Evolutionary conservation across 2,329 filamentous ascomycete species (phyloP), one percentile per base, ranked within the genome.

Genomic region (Fusarium austroafricanum): DNA sequence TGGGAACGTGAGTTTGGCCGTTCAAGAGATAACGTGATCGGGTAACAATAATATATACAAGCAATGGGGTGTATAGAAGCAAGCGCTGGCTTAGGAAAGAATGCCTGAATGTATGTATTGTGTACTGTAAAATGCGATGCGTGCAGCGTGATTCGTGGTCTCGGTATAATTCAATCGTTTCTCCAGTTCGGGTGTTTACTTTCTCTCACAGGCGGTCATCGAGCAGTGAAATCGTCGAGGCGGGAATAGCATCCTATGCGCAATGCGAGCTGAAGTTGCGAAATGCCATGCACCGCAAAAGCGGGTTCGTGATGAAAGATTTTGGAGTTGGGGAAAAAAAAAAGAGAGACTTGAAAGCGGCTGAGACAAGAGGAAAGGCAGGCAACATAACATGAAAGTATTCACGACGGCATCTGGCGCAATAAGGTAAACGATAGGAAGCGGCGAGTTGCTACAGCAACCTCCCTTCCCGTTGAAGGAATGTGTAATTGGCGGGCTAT

Each of bases 181-280:
- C 17, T 50, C 47, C 45, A 43, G 51, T 55, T 43, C 17, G 62
- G 39, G 55, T 74, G 72, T 74, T 74, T 74, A 74, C 68, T 73
- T 74, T 71, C 72, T 73, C 68, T 74, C 67, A 53, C 70, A 54
- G 31, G 28, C 49, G 70, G 70, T 74, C 71, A 73, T 74, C 60
- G 68, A 74, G 72, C 52, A 62, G 71, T 61, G 55, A 57, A 69
- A 58, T 73, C 49, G 68, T 73, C 53, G 58, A 60, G 53, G 49
- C 53, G 56, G 57, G 44, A 60, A 66, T 69, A 65, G 70, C 72
- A 74, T 74, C 68, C 61, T 71, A 71, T 68, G 70, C 54, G 65
- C 61, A 52, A 59, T 56, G 67, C 55, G 49, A 71, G 56, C 54
- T 51, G 46, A 31, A 44, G 20, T 51, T 52, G 54, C 53, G 33